Evolutionary conservation across 2,329 filamentous ascomycete genomes (phyloP), one percentile per base, ranked within the genome.

Genomic region (Aureobasidium sp.): DNA sequence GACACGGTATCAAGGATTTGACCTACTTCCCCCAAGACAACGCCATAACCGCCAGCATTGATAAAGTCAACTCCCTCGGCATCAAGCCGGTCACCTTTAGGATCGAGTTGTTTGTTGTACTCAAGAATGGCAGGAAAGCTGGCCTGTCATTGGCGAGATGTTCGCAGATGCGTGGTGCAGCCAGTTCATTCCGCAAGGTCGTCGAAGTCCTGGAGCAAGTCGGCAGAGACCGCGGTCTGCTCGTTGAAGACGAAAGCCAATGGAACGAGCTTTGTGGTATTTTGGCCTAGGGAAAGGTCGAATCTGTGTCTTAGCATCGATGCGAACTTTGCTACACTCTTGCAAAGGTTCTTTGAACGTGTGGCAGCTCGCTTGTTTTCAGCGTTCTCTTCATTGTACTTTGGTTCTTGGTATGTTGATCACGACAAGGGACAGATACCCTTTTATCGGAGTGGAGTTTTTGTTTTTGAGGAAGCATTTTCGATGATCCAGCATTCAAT

Each of bases 61-160:
- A 84, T 66, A 83, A 84, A 69, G 79, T 82, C 65, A 97, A 97
- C 70, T 90, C 88, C 69, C 81, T 96, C 57, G 83, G 87, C 65
- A 83, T 97, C 71, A 94, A 92, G 71, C 88, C 91, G 60, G 91
- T 97, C n/a, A 83, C 87, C 15, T 92, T 97, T 74, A 88, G 90
- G 16, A 86, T 87, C 41, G 91, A 97, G 72, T 83, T 97, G 64
- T 95, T 95, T 77, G 91, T 88, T 1, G 88, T 96, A 41, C 88
- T 96, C 64, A 90, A 96, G 76, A 89, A 94, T 70, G 90, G 90
- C 52, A 87, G 84, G 68, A 86, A 85, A 65, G 86, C 85, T 49
- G 87, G 87, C 9, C 81, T 97, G 59, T 89, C 88, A 72, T 86
- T 97, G 66, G 85, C 90, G 34, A 87, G 90, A 39, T 90, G 97